phyloP scores from a whole-genome alignment of 345 rosid species.

The Carallia pectinifolia region DNA sequence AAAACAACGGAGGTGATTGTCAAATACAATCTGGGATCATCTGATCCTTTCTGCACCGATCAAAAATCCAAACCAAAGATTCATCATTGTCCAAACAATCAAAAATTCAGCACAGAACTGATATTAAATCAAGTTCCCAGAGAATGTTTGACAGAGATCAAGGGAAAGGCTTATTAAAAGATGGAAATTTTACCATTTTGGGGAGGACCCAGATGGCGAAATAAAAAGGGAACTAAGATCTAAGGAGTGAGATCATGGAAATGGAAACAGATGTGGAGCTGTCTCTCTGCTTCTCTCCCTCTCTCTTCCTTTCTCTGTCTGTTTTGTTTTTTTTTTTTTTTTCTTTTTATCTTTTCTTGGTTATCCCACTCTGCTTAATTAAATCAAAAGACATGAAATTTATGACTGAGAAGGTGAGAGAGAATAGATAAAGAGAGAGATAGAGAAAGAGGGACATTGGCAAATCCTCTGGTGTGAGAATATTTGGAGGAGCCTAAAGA shows the following conservation, averaged over 20 bases:
- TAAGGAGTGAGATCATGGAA: constrained; percentile 47
- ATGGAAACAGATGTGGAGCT: constrained; percentile 54
- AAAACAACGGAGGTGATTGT: constrained; percentile 38
- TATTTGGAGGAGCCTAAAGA: constrained; percentile 50
- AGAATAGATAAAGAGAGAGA: constrained; percentile 25
- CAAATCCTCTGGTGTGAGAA: constrained; percentile 63
- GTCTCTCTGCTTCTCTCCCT: constrained; percentile 29
- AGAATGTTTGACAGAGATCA: constrained; percentile 33
- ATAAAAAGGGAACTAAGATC: constrained; percentile 68
- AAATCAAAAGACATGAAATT: constrained; percentile 56
- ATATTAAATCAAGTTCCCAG: constrained; percentile 24
- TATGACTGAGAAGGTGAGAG: constrained; percentile 29
- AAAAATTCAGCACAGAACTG: constrained; percentile 18
- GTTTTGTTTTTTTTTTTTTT: constrained; percentile 21
- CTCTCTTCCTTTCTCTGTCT: constrained; percentile 23
- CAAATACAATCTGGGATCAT: constrained; percentile 66
- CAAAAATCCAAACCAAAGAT: constrained; percentile 30
- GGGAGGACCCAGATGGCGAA: constrained; percentile 59
- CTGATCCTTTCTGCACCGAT: constrained; percentile 43
- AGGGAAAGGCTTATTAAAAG: constrained; percentile 16
- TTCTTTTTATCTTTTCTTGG: constrained; percentile 38
- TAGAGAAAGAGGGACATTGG: constrained; percentile 24
- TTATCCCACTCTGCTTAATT: constrained; percentile 60
- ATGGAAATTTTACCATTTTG: constrained; percentile 49
- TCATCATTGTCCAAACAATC: constrained; percentile 29